These are phyloP conservation scores for Ganoderma meredithae DNA, from an alignment of 1,284 basidiomycete genomes.

Conservation along the genomic window DNA sequence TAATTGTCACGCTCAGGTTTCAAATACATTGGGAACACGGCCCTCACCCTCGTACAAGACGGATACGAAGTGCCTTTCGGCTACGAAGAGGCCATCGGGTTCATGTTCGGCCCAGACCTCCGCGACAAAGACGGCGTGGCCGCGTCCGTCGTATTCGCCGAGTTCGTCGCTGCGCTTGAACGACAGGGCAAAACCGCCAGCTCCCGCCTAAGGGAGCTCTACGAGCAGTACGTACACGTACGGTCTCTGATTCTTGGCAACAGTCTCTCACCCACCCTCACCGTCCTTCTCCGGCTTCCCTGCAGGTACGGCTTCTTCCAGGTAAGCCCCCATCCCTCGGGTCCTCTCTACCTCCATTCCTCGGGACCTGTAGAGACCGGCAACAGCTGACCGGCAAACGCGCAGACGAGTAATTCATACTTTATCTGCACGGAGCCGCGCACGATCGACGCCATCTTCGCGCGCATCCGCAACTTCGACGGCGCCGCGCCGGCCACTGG, in stretches of 20 bases:
- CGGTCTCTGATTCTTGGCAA: background rate
- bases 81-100: constrained; percentile 91
- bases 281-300: constrained; percentile 13
- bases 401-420: constrained; percentile 82
- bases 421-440: constrained; percentile 74
- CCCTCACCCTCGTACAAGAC: constrained; percentile 63
- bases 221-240: constrained; percentile 62
- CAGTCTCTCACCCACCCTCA: background rate
- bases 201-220: constrained; percentile 68
- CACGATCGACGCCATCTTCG: constrained; percentile 74
- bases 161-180: constrained; percentile 63
- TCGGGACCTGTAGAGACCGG: background rate
- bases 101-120: constrained; percentile 80
- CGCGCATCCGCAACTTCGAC: constrained; percentile 64
- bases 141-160: constrained; percentile 73
- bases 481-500: constrained; percentile 45
- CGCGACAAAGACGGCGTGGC: constrained; percentile 88
- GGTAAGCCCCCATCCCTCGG: constrained; percentile 41
- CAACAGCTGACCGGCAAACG: background rate
- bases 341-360: background rate
- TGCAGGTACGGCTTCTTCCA: constrained; percentile 62
- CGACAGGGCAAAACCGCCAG: constrained; percentile 59
- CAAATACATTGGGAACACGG: constrained; percentile 87
- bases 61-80: constrained; percentile 83
- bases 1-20: constrained; percentile 58